phyloP scores from a whole-genome alignment of 352 stramenopile genomes.

The Phytophthora litchii region DNA sequence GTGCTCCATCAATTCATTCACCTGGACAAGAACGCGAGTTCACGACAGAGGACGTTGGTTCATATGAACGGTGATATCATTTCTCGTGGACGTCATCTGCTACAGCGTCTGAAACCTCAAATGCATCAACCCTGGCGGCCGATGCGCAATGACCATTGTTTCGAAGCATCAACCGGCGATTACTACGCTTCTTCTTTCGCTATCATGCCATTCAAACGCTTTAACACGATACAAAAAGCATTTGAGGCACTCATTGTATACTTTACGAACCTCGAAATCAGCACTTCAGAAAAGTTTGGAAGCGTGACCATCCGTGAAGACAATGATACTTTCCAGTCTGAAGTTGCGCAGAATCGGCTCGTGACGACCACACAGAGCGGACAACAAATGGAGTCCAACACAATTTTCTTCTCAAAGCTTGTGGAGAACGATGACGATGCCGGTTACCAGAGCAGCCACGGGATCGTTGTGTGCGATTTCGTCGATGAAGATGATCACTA shows the following conservation, averaged over 20 bases:
- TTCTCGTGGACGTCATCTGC: slow-evolving; percentile 32
- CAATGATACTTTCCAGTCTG: slow-evolving; percentile 27
- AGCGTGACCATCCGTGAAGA: slow-evolving; percentile 46
- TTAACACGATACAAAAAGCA: slow-evolving; percentile 30
- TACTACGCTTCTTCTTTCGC: slow-evolving; percentile 26
- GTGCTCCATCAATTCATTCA: slow-evolving; percentile 46
- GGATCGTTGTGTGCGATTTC: slow-evolving; percentile 29
- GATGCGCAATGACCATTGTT: slow-evolving; percentile 24
- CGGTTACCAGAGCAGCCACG: slow-evolving; percentile 20
- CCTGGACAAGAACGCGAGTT: slow-evolving; percentile 29
- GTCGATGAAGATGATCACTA: slow-evolving; percentile 34
- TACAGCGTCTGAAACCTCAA: slow-evolving; percentile 42
- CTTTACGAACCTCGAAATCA: slow-evolving; percentile 46
- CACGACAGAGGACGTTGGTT: slow-evolving; percentile 31
- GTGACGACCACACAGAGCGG: slow-evolving; percentile 25
- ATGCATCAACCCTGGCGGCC: slow-evolving; percentile 33
- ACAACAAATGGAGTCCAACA: slow-evolving; percentile 32
- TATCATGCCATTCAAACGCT: slow-evolving; percentile 44
- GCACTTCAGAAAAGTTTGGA: slow-evolving; percentile 40
- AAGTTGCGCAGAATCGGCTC: slow-evolving; percentile 44
- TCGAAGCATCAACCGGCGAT: slow-evolving; percentile 38
- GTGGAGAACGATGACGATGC: slow-evolving; percentile 5
- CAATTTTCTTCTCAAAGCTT: slow-evolving; percentile 34
- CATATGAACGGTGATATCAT: slow-evolving; percentile 41
- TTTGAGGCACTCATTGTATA: slow-evolving; percentile 39